Evolutionary conservation across 192 early-diverging fungal species (phyloP), one percentile per base, ranked within the genome.

Genomic region (Lunasporangiospora selenospora): DNA sequence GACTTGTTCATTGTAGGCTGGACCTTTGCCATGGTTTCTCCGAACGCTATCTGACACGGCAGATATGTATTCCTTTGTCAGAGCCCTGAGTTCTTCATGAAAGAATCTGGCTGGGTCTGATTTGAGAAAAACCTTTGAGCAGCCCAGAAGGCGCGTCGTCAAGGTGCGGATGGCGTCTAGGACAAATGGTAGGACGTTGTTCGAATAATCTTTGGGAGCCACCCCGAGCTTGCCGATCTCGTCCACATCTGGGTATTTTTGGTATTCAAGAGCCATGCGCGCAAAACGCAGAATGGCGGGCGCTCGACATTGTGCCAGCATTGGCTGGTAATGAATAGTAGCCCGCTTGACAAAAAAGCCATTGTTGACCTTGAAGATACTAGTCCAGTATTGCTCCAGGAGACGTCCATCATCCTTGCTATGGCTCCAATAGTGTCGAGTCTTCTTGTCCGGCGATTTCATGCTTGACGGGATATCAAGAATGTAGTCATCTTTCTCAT

Each of bases 291-390:
- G n/a, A n/a, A n/a, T n/a, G n/a, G n/a, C n/a, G n/a, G n/a, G n/a
- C n/a, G n/a, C n/a, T n/a, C n/a, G n/a, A n/a, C n/a, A n/a, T n/a
- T n/a, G n/a, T n/a, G n/a, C n/a, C n/a, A n/a, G n/a, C n/a, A n/a
- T n/a, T n/a, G 48, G 1, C 30, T 49, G 11, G 29, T 26, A 13
- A 26, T 11, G 3, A 61, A 55, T 6, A 63, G 30, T 0, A 12
- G 39, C 2, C 50, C 55, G 8, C 42, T 58, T 58, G 34, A 73
- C 41, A 23, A 73, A 33, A n/a, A 36, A 46, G 26, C 69, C 69
- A 24, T 63, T 29, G 1, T 36, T 46, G 11, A 62, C 39, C 32
- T 12, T 29, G 3, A 73, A 53, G 12, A 73, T 44, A n/a, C 27
- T 10, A 15, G 58, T 41, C 46, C 37, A 40, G 45, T 52, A 73